Conservation (phyloP, 257 asterid genomes). For the Coffea eugenioides region DNA sequence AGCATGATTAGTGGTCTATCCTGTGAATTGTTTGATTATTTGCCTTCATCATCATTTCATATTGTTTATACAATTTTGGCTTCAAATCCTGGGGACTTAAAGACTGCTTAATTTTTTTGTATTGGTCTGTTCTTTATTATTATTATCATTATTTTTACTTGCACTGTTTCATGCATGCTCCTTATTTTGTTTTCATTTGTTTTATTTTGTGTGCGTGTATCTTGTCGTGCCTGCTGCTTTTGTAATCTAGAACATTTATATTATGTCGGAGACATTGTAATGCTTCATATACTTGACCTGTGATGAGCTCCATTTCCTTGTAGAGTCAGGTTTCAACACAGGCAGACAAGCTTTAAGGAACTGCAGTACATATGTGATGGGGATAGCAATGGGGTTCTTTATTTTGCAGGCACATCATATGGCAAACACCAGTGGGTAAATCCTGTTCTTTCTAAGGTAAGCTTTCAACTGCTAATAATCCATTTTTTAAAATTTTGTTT, state of each 20-base stretch:
- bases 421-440: conserved; percentile 97
- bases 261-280: neutral
- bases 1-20: neutral
- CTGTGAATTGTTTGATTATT: neutral
- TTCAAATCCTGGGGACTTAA: neutral
- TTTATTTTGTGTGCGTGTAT: too few species aligned
- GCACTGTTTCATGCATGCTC: neutral
- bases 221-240: neutral
- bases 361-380: conserved; percentile 93
- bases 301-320: neutral
- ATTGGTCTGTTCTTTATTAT: neutral
- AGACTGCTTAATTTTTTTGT: neutral
- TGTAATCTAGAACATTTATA: neutral
- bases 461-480: neutral
- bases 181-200: too few species aligned
- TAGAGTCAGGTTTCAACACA: conserved; percentile 64
- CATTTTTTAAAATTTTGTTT: conserved; percentile 7
- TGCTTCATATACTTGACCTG: neutral
- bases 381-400: conserved; percentile 87
- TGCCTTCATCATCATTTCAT: neutral
- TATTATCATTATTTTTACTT: neutral
- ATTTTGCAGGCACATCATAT: conserved; percentile 90
- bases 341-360: conserved; percentile 89
- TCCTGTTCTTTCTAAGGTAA: conserved; percentile 89
- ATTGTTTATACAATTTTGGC: neutral